Evolutionary conservation across 768 basidiomycete genomes (phyloP).

Genomic region (Calocera viscosa): DNA sequence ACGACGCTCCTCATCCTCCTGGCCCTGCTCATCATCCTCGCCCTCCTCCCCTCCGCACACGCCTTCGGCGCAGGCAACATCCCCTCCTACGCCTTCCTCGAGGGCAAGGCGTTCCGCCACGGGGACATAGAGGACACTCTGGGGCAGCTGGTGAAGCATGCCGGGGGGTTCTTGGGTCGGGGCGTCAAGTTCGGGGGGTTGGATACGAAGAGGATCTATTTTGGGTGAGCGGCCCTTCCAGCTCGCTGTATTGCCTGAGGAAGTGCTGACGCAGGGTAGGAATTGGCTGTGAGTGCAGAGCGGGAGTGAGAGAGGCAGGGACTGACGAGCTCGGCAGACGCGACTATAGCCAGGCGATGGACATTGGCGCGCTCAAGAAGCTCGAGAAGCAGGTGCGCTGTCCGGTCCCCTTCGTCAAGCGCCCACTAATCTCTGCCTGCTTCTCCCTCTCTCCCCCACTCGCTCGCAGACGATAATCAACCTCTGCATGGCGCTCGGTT

Average conservation of each 20-base stretch:
- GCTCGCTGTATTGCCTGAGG: not conserved
- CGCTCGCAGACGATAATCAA: constrained; percentile 63
- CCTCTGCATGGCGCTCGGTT: constrained; percentile 79
- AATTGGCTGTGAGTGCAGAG: not conserved
- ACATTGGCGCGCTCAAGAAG: constrained; percentile 68
- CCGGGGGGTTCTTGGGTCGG: constrained; percentile 43
- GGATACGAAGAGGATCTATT: constrained; percentile 75
- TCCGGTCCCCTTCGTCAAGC: no score
- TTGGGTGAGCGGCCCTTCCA: constrained; percentile 45
- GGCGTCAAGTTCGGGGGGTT: constrained; percentile 62
- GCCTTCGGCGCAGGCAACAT: constrained; percentile 83
- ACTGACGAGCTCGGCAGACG: not conserved
- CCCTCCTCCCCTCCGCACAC: constrained; percentile 20
- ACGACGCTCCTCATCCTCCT: constrained; percentile 5
- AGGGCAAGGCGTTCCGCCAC: constrained; percentile 58
- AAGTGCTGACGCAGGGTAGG: not conserved
- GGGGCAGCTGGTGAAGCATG: constrained; percentile 44
- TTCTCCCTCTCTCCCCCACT: not conserved
- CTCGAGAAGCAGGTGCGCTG: constrained; percentile 47
- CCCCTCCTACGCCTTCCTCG: constrained; percentile 42
- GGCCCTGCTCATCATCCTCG: not conserved
- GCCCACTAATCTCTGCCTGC: no score
- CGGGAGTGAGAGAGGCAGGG: constrained; percentile 17
- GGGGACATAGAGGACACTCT: constrained; percentile 65
- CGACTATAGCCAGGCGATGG: constrained; percentile 47